Base-by-base conservation (phyloP, 164 flowering plant species). In the Tetrastigma voinierianum region DNA sequence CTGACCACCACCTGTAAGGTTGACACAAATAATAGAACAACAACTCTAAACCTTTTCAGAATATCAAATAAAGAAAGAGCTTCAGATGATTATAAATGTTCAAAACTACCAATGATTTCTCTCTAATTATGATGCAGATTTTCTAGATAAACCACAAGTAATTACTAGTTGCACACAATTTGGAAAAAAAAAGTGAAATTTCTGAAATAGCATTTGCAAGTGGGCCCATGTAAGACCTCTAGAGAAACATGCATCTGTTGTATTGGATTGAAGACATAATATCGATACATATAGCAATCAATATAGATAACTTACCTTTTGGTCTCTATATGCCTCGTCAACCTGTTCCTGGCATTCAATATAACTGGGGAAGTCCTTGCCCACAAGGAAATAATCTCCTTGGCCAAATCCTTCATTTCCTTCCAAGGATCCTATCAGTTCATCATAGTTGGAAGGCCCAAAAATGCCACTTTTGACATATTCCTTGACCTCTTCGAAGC, bases 331-430 rank as follows among this genome's bases (percentile, higher is more conserved):
- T 44, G 97, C 96, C 74, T 81, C 84, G 49, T 93, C 98, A 51
- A 93, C 98, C 72, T 82, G 75, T 67, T 89, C 93, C 75, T 93
- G 98, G 81, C 96, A 89, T 75, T 93, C 98, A 10, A 89, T 77
- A 75, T 93, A 93, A 74, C 90, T 84, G 3, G 98, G 98, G 76
- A 93, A 93, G 78, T 93, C 97, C 74, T 90, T 83, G 61, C 96
- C 97, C 49, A 93, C 98, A 7, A 93, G 96, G 80, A 93, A 93
- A 77, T 90, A 93, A 77, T 93, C 97, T 54, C 67, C 98, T 49
- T 82, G 87, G 13, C 98, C 97, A 69, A 65, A 93, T 46, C 98
- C 98, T 76, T 90, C 85, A 65, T 89, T 83, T 44, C 98, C 98
- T 88, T 93, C 98, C 77, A 93, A 78, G 32, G 98, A 93, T 62